Evolutionary conservation across 1,139 yeast species (phyloP).

Genomic region (Lodderomyces orthopsilosis): DNA sequence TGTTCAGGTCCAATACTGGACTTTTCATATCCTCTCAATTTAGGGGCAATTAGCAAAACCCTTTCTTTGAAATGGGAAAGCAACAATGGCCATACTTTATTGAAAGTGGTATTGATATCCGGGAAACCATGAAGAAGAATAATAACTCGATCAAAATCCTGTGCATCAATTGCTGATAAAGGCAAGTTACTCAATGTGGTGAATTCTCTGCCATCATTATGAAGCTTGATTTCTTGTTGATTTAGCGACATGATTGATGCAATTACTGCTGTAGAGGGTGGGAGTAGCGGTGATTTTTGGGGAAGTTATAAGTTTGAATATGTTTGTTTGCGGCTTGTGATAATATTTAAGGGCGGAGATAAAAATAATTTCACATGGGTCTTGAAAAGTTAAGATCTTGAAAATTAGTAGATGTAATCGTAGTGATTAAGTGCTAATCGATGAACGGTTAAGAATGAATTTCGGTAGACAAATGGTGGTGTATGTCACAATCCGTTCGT

Average conservation of each 20-base stretch:
- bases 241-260: slow-evolving; percentile 1
- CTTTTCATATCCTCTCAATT: slow-evolving; percentile 42
- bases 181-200: slow-evolving; percentile 25
- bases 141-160: slow-evolving; percentile 25
- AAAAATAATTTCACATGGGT: too few relatives aligned
- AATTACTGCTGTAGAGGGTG: too few relatives aligned
- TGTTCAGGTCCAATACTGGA: slow-evolving; percentile 29
- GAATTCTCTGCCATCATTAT: slow-evolving; percentile 23
- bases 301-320: background rate
- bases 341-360: too few relatives aligned
- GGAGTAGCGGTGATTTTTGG: too few relatives aligned
- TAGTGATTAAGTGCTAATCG: too few relatives aligned
- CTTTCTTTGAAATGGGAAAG: slow-evolving; percentile 14
- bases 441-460: too few relatives aligned
- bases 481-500: too few relatives aligned
- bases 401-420: too few relatives aligned
- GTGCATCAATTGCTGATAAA: slow-evolving; percentile 17
- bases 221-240: slow-evolving; percentile 18
- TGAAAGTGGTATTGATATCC: slow-evolving; percentile 34
- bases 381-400: too few relatives aligned
- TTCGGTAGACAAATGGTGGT: too few relatives aligned
- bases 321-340: too few relatives aligned
- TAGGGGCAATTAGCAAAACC: slow-evolving; percentile 34
- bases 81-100: slow-evolving; percentile 25
- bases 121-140: slow-evolving; percentile 45